Evolutionary conservation across 495 filamentous ascomycete genomes (phyloP), one percentile per base, ranked within the genome.

Genomic region (Gamarada debralockiae): DNA sequence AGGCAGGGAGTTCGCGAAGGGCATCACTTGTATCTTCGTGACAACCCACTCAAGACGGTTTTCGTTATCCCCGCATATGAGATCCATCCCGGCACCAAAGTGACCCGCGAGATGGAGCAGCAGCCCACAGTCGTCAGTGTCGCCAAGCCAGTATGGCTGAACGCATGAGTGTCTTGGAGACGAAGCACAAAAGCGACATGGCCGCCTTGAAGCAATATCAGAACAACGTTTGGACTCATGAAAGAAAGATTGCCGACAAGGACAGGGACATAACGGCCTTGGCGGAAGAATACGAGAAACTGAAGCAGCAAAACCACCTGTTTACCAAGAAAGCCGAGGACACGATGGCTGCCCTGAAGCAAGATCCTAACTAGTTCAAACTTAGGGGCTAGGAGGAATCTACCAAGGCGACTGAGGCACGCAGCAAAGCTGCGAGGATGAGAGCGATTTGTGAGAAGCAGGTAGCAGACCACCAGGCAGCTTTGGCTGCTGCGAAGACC

Each of bases 31-130:
- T 17, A 62, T 77, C 41, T 79, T 0, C 65, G 67, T 12, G 62
- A 61, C 15, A 37, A 53, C 22, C 67, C 72, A 12, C 15, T 50
- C 8, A 57, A 60, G 24, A 63, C 60, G 0, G 55, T 81, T 46
- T 81, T 79, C 55, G 65, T 79, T 20, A 60, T 78, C 39, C 77
- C 76, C 2, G 77, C 73, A 12, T 71, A 69, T 48, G 59, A 63
- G 15, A 57, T 67, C 23, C 75, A 77, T 52, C 71, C 75, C 0
- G 71, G 53, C 27, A 68, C 67, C 38, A 61, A 56, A 46, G 55
- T 68, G 24, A 77, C 73, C 6, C 59, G 65, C 15, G 58, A 67
- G 41, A 59, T 71, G 17, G 75, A 77, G 59, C 56, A 46, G 12
- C 59, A 68, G 29, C 75, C 77, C 9, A 76, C 71, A 0, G 67